A percentile compares a stretch with the other conserved stretches of the same genome.
phyloP scores from a whole-genome alignment of 179 eudicot genomes.

The Beta macrorhiza region DNA sequence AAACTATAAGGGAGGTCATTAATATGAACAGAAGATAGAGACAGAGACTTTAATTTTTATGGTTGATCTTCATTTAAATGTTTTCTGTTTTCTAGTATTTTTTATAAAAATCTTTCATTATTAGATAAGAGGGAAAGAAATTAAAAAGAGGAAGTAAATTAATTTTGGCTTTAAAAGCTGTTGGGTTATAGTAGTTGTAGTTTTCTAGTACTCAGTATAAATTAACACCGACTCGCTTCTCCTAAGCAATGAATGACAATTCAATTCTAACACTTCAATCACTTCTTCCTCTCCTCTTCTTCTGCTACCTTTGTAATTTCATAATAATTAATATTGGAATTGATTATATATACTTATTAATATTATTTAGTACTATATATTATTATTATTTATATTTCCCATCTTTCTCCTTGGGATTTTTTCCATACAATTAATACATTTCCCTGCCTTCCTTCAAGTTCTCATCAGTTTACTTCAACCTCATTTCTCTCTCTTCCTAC shows the following conservation, averaged over 20 bases:
- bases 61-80: slow-evolving; percentile 33
- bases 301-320: slow-evolving; percentile 18
- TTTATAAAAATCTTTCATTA: too few species aligned
- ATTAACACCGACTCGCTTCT: slow-evolving; percentile 27
- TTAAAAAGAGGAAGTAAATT: background rate
- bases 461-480: slow-evolving; percentile 15
- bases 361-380: background rate
- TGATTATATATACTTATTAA: background rate
- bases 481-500: slow-evolving; percentile 14
- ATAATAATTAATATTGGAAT: background rate
- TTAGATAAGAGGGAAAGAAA: background rate
- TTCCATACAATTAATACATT: slow-evolving; percentile 31
- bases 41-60: slow-evolving; percentile 28
- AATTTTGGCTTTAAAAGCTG: slow-evolving; percentile 29
- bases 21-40: slow-evolving; percentile 22
- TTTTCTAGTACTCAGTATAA: slow-evolving; percentile 17
- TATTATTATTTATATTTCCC: background rate
- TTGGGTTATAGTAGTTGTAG: slow-evolving; percentile 29
- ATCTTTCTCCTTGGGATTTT: slow-evolving; percentile 25
- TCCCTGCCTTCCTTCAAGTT: slow-evolving; percentile 14
- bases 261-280: background rate
- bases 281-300: slow-evolving; percentile 11
- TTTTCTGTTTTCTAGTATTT: slow-evolving; percentile 20
- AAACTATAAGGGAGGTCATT: slow-evolving; percentile 44
- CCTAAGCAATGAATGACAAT: slow-evolving; percentile 26